phyloP scores from a whole-genome alignment of 352 stramenopile genomes.

The Pythium utonaiense region DNA sequence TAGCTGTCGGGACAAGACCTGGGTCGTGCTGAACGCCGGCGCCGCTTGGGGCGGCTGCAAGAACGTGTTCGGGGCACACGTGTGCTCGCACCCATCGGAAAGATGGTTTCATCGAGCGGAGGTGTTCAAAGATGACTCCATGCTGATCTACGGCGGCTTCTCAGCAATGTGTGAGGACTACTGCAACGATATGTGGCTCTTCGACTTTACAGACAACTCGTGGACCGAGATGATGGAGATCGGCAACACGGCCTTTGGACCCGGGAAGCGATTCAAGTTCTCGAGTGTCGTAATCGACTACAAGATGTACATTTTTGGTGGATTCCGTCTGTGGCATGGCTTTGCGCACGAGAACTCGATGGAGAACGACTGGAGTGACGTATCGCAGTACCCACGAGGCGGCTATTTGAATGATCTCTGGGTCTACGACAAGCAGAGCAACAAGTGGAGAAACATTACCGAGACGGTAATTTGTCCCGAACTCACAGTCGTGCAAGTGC shows the following conservation, averaged over 20 bases:
- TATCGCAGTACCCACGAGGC: slow-evolving; percentile 74
- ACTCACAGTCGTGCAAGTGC: slow-evolving; percentile 47
- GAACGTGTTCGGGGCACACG: slow-evolving; percentile 75
- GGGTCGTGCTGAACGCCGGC: slow-evolving; percentile 82
- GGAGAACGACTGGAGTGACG: slow-evolving; percentile 82
- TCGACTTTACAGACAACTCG: slow-evolving; percentile 87
- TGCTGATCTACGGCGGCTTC: slow-evolving; percentile 94
- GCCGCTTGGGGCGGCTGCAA: slow-evolving; percentile 90
- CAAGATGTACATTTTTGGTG: slow-evolving; percentile 87
- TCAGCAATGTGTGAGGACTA: slow-evolving; percentile 92
- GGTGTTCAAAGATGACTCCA: slow-evolving; percentile 86
- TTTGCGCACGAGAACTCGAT: slow-evolving; percentile 90
- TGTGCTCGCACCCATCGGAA: slow-evolving; percentile 88
- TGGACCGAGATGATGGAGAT: slow-evolving; percentile 88
- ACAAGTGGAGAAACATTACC: slow-evolving; percentile 70
- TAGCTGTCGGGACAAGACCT: slow-evolving; percentile 78
- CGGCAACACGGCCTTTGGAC: slow-evolving; percentile 47
- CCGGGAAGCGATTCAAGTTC: slow-evolving; percentile 92
- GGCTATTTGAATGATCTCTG: slow-evolving; percentile 96
- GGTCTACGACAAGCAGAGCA: slow-evolving; percentile 64
- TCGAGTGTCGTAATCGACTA: slow-evolving; percentile 65
- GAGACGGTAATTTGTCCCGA: slow-evolving; percentile 61
- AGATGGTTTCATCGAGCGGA: slow-evolving; percentile 87
- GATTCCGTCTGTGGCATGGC: slow-evolving; percentile 94
- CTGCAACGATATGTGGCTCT: slow-evolving; percentile 95